phyloP scores from a whole-genome alignment of 352 stramenopile species.

The Phytophthora lateralis region DNA sequence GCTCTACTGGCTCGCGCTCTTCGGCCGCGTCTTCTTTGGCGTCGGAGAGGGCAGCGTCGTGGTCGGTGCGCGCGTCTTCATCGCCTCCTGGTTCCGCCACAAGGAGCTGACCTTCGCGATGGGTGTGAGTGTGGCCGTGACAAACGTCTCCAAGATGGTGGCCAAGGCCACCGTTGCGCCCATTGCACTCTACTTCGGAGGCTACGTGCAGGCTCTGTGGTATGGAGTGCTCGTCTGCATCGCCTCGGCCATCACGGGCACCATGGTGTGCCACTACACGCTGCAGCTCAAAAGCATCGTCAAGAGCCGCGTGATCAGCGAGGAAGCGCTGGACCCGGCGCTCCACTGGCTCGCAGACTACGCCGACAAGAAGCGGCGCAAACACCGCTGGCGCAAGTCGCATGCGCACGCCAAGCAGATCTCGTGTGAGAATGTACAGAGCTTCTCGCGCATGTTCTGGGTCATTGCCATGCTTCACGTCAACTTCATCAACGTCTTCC shows the following conservation, averaged over 20 bases:
- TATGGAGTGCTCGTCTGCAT: constrained; percentile 74
- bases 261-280: constrained; percentile 69
- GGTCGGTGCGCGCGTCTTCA: constrained; percentile 79
- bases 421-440: constrained; percentile 67
- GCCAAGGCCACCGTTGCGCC: constrained; percentile 88
- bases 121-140: constrained; percentile 87
- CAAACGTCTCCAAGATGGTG: constrained; percentile 93
- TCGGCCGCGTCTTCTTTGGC: constrained; percentile 84
- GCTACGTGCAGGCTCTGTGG: constrained; percentile 88
- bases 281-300: constrained; percentile 66
- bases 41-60: constrained; percentile 83
- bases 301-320: constrained; percentile 57
- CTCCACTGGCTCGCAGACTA: constrained; percentile 79
- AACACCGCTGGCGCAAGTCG: constrained; percentile 45
- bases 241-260: constrained; percentile 51
- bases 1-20: constrained; percentile 80
- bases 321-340: constrained; percentile 56
- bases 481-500: constrained; percentile 91
- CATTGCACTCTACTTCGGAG: constrained; percentile 82
- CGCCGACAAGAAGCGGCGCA: constrained; percentile 66
- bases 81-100: constrained; percentile 84
- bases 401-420: constrained; percentile 43
- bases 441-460: constrained; percentile 90
- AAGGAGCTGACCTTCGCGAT: constrained; percentile 89
- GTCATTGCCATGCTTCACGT: constrained; percentile 84